These are phyloP conservation scores for Cyphellophora europaea DNA, from an alignment of 2,329 filamentous ascomycete species.

Conservation along the genomic window DNA sequence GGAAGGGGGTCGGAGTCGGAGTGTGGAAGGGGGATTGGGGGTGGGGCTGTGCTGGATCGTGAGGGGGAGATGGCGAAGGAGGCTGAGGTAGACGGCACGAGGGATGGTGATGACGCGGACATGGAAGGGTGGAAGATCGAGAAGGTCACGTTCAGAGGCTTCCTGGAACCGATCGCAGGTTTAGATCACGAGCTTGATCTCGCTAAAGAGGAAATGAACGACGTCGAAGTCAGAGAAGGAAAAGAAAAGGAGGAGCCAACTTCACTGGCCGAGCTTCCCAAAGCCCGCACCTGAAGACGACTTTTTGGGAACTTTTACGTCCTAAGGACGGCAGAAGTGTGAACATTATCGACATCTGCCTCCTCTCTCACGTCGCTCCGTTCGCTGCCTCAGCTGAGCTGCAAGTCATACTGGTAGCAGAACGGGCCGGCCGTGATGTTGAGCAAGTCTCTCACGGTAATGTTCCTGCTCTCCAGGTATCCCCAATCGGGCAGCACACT, in stretches of 20 bases:
- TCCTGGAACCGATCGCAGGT: constrained; percentile 16
- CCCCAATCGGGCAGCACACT: constrained; percentile 16
- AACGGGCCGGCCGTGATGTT: constrained; percentile 18
- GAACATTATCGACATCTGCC: no score
- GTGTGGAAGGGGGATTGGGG: not conserved
- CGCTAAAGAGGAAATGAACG: no score
- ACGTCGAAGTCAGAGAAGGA: no score
- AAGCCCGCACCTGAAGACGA: no score
- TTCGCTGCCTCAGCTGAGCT: constrained; percentile 1
- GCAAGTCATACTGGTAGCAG: constrained; percentile 18
- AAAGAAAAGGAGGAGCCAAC: no score
- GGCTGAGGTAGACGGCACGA: constrained; percentile 2
- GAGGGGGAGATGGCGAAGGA: not conserved
- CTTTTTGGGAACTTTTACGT: no score
- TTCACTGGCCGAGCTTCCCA: no score
- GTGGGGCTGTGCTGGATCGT: not conserved
- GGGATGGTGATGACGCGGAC: not conserved
- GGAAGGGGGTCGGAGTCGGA: not conserved
- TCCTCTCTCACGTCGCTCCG: no score
- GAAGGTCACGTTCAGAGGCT: constrained; percentile 14
- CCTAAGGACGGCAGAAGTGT: no score
- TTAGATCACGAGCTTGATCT: constrained; percentile 17
- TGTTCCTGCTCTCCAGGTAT: constrained; percentile 12
- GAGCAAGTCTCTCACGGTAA: constrained; percentile 16
- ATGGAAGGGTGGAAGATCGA: constrained; percentile 8